Evolutionary conservation across 257 asterid species (phyloP).

Genomic region (Scutellaria baicalensis): DNA sequence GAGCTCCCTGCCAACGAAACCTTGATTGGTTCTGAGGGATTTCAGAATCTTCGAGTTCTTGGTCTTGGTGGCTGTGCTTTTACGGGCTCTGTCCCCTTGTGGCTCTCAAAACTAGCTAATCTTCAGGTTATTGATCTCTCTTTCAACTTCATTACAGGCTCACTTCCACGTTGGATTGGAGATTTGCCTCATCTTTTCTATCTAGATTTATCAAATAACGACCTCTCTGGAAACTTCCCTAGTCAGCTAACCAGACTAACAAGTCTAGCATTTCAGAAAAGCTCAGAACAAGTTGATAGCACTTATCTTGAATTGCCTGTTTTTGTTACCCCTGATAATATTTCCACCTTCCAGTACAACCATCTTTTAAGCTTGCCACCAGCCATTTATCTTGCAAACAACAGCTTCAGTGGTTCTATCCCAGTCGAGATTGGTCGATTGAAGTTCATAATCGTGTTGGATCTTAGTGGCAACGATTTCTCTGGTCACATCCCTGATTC

Average conservation of each 20-base stretch:
- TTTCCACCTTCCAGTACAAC: slow-evolving; percentile 59
- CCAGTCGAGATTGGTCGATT: slow-evolving; percentile 54
- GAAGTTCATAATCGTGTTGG: slow-evolving; percentile 50
- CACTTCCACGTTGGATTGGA: slow-evolving; percentile 67
- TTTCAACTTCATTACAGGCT: slow-evolving; percentile 42
- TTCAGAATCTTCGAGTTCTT: slow-evolving; percentile 51
- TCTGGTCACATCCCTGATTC: slow-evolving; percentile 64
- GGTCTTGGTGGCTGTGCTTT: slow-evolving; percentile 62
- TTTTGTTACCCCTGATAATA: slow-evolving; percentile 63
- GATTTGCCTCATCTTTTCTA: slow-evolving; percentile 56
- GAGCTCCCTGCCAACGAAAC: slow-evolving; percentile 34
- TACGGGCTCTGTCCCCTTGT: slow-evolving; percentile 54
- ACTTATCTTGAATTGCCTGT: slow-evolving; percentile 78
- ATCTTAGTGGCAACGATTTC: slow-evolving; percentile 52
- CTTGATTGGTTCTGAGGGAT: slow-evolving; percentile 31
- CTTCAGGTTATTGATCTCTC: slow-evolving; percentile 72
- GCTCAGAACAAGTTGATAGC: slow-evolving; percentile 37
- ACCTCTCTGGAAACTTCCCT: slow-evolving; percentile 60
- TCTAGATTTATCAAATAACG: slow-evolving; percentile 62
- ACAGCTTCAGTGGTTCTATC: slow-evolving; percentile 49
- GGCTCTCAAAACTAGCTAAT: slow-evolving; percentile 44
- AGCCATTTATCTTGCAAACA: slow-evolving; percentile 54
- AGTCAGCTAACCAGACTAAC: slow-evolving; percentile 30
- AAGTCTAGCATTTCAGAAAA: slow-evolving; percentile 41
- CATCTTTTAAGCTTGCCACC: slow-evolving; percentile 72